Evolutionary conservation across 1,139 yeast species (phyloP).

Genomic region (Suhomyces kunorum): DNA sequence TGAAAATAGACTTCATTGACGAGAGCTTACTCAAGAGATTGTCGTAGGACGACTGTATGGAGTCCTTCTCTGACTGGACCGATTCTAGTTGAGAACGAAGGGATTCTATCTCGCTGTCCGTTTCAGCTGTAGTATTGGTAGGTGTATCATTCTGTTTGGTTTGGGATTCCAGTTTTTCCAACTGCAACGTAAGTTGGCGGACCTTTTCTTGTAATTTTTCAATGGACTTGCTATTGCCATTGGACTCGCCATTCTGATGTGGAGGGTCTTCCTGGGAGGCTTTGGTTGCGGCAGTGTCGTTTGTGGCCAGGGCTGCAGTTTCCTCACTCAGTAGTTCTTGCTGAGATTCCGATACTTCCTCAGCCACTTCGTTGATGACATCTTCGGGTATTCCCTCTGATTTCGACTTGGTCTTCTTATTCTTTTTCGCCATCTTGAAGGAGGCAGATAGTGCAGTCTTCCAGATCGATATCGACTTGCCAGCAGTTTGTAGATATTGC

Average conservation of each 20-base stretch:
- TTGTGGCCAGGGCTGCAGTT: not conserved
- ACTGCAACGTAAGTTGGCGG: conserved; percentile 22
- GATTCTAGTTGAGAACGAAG: conserved; percentile 4
- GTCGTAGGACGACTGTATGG: conserved; percentile 71
- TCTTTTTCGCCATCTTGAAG: conserved; percentile 31
- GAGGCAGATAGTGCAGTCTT: not conserved
- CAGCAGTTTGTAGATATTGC: not conserved
- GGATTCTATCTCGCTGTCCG: not conserved
- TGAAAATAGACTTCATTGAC: conserved; percentile 75
- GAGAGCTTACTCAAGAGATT: conserved; percentile 72
- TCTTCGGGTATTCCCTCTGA: conserved; percentile 8
- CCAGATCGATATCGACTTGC: conserved; percentile 1
- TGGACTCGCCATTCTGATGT: not conserved
- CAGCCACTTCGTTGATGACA: not conserved
- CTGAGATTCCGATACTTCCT: not conserved
- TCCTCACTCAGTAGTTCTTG: not conserved
- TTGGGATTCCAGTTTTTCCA: conserved; percentile 17
- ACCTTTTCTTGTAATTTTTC: conserved; percentile 22
- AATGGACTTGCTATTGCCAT: not conserved
- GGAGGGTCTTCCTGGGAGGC: not conserved
- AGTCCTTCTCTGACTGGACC: conserved; percentile 55
- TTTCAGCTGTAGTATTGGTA: conserved; percentile 1
- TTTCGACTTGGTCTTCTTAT: conserved; percentile 26
- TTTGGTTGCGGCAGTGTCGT: not conserved
- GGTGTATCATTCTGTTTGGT: conserved; percentile 7